Conservation (phyloP, 169 alveolate species). For the Eimeria praecox region DNA sequence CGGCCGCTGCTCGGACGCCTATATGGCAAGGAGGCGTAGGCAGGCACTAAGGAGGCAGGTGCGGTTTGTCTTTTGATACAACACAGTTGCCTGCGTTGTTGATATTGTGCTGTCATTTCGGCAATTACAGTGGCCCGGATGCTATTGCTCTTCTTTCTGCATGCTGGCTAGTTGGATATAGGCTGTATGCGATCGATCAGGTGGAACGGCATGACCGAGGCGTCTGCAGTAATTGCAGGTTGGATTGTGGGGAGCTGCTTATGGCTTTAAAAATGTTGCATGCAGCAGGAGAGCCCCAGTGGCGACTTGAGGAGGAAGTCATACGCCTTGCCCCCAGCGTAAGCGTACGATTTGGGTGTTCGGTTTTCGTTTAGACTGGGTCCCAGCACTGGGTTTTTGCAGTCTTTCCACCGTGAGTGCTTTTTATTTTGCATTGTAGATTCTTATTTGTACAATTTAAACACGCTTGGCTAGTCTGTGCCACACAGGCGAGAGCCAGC, state of each 20-base stretch:
- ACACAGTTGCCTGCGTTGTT: neutral
- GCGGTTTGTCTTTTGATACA: neutral
- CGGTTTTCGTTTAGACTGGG: neutral
- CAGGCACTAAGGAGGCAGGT: conserved; percentile 68
- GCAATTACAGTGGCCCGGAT: neutral
- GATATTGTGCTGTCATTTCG: neutral
- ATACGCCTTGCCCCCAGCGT: conserved; percentile 71
- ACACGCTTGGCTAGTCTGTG: neutral
- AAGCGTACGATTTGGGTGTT: neutral
- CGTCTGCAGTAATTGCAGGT: conserved; percentile 55
- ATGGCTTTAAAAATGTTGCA: conserved; percentile 52
- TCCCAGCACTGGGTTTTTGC: neutral
- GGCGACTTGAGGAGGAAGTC: conserved; percentile 67
- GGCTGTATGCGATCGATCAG: neutral
- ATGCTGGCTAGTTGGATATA: neutral
- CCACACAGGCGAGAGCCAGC: neutral
- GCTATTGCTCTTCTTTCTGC: neutral
- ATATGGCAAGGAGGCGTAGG: conserved; percentile 46
- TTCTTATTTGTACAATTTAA: neutral
- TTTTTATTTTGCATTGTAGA: neutral
- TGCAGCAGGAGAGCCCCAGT: conserved; percentile 75
- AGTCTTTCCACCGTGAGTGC: neutral
- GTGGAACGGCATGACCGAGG: conserved; percentile 60
- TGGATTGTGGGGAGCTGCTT: conserved; percentile 65
- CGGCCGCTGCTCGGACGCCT: conserved; percentile 69